Conservation (phyloP, 495 filamentous ascomycete genomes). For the Parmelia sp. region DNA sequence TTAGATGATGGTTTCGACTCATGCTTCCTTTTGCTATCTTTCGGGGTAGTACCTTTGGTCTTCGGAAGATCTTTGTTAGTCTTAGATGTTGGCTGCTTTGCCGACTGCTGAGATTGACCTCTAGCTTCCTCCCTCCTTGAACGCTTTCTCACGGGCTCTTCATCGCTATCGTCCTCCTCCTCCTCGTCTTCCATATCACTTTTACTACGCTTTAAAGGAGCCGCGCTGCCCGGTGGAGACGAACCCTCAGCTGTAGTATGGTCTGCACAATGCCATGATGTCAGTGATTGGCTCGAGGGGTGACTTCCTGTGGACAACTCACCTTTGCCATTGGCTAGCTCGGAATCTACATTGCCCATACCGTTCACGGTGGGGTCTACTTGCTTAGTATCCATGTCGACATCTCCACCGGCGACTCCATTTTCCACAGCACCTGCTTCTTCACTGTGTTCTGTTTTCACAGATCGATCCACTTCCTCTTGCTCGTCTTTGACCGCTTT, state of each 20-base stretch:
- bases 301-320: not conserved
- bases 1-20: conserved; percentile 3
- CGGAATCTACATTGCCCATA: not conserved
- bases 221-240: not conserved
- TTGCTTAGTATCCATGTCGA: conserved; percentile 2
- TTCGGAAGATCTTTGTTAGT: not conserved
- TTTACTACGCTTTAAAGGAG: conserved; percentile 19
- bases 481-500: not conserved
- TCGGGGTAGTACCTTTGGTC: not conserved
- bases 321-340: conserved; percentile 11
- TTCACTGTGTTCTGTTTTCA: conserved; percentile 1
- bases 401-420: conserved; percentile 5
- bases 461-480: not conserved
- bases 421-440: not conserved
- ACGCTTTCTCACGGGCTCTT: conserved; percentile 44
- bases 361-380: not conserved
- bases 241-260: not conserved
- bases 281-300: not conserved
- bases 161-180: conserved; percentile 39
- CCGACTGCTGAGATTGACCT: conserved; percentile 6
- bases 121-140: conserved; percentile 50
- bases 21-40: not conserved
- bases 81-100: not conserved
- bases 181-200: conserved; percentile 28
- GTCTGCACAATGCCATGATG: not conserved